These are phyloP conservation scores for Nicotiana noctiflora DNA, from an alignment of 257 asterid species.

Conservation along the genomic window DNA sequence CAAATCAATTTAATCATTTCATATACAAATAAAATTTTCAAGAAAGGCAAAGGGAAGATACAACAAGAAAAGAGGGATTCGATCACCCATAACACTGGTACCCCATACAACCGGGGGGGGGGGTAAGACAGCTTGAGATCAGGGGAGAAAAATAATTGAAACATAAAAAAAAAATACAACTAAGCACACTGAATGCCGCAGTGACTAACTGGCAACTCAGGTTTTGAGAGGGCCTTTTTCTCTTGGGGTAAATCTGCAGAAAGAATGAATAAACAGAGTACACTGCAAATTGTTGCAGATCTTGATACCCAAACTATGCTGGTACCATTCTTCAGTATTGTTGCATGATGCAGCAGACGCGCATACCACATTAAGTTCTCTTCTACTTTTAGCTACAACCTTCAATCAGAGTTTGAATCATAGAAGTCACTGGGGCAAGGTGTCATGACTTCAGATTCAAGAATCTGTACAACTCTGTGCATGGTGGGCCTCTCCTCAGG, in stretches of 20 bases:
- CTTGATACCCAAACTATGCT: conserved; percentile 12
- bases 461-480: conserved; percentile 79
- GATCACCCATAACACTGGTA: background rate
- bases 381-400: conserved; percentile 8
- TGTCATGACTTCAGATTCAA: conserved; percentile 80
- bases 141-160: background rate
- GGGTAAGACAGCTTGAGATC: background rate
- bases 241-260: background rate
- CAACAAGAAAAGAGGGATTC: background rate
- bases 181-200: background rate
- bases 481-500: conserved; percentile 94
- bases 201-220: background rate
- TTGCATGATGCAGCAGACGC: conserved; percentile 27
- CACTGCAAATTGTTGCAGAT: conserved; percentile 15
- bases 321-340: conserved; percentile 14
- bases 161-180: too few relatives aligned
- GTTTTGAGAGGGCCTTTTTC: background rate
- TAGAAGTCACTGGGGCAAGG: conserved; percentile 91
- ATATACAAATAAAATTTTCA: conserved; percentile 17
- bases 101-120: background rate
- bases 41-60: background rate
- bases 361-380: background rate
- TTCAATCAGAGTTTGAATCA: conserved; percentile 71
- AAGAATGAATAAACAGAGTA: conserved; percentile 6
- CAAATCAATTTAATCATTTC: conserved; percentile 14